Base-by-base conservation (phyloP, 164 flowering plant species). In the Magnolia officinalis region DNA sequence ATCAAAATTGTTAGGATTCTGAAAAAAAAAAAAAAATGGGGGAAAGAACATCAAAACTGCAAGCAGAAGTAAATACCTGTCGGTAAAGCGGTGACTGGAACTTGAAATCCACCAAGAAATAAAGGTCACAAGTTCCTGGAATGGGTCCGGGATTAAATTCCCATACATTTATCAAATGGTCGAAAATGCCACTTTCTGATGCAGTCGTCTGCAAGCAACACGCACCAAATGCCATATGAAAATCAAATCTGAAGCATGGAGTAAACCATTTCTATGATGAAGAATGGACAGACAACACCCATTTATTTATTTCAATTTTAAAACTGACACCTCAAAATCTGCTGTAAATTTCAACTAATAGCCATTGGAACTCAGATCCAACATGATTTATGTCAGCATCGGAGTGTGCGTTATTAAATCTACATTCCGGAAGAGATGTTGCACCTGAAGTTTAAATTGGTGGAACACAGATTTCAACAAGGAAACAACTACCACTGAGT, bases 51-150 rank as follows among this genome's bases (percentile, higher is more conserved):
- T 10, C 29, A 58, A 11, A 21, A 21, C 13, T 23, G 21, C 37
- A 67, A 65, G 24, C 64, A 29, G 11, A 63, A 72, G 75, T 45
- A 49, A 71, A 76, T 85, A 96, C 98, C 94, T 96, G 96, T 24
- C 95, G 85, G 71, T 96, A 92, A 73, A 94, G 95, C 50, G 97
- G 98, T 59, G 98, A 94, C 76, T 85, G 87, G 78, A 96, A 94
- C 88, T 94, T 96, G 71, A 94, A 94, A 80, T 96, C 99, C 75
- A 96, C 99, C 77, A 88, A 80, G 85, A 96, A 96, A 82, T 94
- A 76, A 75, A 94, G 86, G 77, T 79, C 82, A 67, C 97, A 91
- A 51, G 91, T 83, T 80, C 97, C 98, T 49, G 97, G 96, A 81
- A 85, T 79, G 10, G 98, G 93, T 55, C 99, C 99, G 0, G 95